phyloP scores from a whole-genome alignment of 2,329 filamentous ascomycete species.

The Hypocreales sp. region DNA sequence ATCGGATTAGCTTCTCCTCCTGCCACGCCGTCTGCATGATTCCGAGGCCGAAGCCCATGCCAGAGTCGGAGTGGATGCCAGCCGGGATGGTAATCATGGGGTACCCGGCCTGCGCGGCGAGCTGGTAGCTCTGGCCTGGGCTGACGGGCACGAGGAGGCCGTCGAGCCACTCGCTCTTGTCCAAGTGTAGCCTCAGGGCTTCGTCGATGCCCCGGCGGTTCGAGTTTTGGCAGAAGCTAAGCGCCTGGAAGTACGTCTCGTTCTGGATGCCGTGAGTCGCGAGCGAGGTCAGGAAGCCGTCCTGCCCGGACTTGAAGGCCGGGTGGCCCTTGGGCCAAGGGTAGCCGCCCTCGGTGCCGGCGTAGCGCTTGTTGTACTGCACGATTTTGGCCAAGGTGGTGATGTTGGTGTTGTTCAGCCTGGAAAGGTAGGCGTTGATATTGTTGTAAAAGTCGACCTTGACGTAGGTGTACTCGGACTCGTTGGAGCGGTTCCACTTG shows the following conservation, averaged over 20 bases:
- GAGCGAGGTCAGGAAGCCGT: conserved; percentile 50
- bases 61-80: conserved; percentile 34
- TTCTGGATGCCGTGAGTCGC: conserved; percentile 44
- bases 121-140: conserved; percentile 51
- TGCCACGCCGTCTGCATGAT: conserved; percentile 45
- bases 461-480: conserved; percentile 59
- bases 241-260: conserved; percentile 50
- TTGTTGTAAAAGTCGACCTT: conserved; percentile 55
- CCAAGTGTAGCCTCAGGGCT: conserved; percentile 30
- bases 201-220: conserved; percentile 55
- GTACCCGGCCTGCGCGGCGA: conserved; percentile 63
- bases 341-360: conserved; percentile 50
- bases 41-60: conserved; percentile 46
- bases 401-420: conserved; percentile 45
- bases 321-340: conserved; percentile 38
- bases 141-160: conserved; percentile 54
- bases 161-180: conserved; percentile 29
- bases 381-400: conserved; percentile 49
- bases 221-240: conserved; percentile 42
- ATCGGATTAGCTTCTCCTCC: conserved; percentile 41
- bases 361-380: conserved; percentile 46
- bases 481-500: conserved; percentile 49
- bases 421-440: conserved; percentile 45
- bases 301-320: conserved; percentile 56
- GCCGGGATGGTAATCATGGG: conserved; percentile 56